A percentile compares a stretch with the other conserved stretches of the same genome.
phyloP scores from a whole-genome alignment of 2,329 filamentous ascomycete genomes.

The Neurospora sp. region DNA sequence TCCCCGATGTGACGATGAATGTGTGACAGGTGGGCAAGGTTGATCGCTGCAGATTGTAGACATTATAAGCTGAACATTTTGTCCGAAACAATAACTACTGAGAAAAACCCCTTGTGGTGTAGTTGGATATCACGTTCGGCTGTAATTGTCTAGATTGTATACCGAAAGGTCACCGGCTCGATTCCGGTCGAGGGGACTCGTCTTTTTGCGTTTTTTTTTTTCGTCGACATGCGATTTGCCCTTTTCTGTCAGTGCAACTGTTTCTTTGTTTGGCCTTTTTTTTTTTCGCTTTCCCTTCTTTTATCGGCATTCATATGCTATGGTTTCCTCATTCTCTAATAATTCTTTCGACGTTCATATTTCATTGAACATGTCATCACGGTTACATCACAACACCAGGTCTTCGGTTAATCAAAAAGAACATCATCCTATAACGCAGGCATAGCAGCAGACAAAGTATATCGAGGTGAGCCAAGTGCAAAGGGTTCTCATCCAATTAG shows the following conservation, averaged over 20 bases:
- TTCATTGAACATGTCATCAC: neutral
- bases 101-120: neutral
- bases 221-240: neutral
- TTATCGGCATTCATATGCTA: neutral
- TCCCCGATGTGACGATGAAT: neutral
- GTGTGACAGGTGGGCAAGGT: neutral
- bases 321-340: neutral
- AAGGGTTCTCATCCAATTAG: neutral
- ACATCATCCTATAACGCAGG: neutral
- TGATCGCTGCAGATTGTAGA: neutral
- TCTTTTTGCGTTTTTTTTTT: neutral
- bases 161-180: neutral
- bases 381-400: neutral
- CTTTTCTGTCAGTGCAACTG: neutral
- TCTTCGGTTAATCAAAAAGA: neutral
- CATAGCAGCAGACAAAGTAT: neutral
- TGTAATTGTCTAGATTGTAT: neutral
- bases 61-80: neutral
- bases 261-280: neutral
- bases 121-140: neutral
- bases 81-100: neutral
- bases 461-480: neutral
- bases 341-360: neutral
- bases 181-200: neutral
- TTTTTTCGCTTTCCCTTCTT: neutral